A percentile compares a stretch with the other conserved stretches of the same genome.
Evolutionary conservation across 78 protist genomes (phyloP).

Genomic region (Capsaspora owczarzaki): DNA sequence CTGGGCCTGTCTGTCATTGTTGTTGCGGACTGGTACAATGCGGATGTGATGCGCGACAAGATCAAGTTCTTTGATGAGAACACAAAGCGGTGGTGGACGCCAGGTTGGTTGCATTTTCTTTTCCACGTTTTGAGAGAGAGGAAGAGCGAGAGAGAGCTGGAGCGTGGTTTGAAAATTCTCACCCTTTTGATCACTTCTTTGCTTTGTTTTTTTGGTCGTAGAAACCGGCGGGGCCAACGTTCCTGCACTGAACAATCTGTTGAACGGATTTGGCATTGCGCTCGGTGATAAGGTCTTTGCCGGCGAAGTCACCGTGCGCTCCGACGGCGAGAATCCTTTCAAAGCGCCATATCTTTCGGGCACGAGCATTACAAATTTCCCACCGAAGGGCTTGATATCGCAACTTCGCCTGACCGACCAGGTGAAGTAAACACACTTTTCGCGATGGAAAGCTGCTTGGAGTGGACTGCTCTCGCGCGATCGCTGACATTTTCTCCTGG

Average conservation of each 20-base stretch:
- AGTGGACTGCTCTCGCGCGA: too few relatives aligned
- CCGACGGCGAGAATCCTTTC: background rate
- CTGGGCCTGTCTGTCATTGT: constrained; percentile 69
- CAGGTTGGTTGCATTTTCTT: too few relatives aligned
- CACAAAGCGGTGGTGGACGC: constrained; percentile 64
- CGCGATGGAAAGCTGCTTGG: background rate
- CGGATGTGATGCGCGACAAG: constrained; percentile 42
- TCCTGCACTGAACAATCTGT: constrained; percentile 83
- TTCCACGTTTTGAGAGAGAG: too few relatives aligned
- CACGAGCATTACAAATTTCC: constrained; percentile 5
- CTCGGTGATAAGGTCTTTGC: constrained; percentile 47
- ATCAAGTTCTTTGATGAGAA: constrained; percentile 78
- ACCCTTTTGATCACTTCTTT: background rate
- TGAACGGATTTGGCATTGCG: constrained; percentile 56
- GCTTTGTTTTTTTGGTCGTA: background rate
- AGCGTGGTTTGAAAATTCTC: too few relatives aligned
- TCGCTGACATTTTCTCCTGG: background rate
- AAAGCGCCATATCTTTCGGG: background rate
- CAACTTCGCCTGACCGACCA: background rate
- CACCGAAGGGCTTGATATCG: background rate
- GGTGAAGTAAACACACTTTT: background rate
- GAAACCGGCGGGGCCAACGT: constrained; percentile 71
- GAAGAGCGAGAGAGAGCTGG: too few relatives aligned
- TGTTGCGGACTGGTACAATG: constrained; percentile 74
- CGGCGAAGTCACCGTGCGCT: background rate